Evolutionary conservation across 2,329 filamentous ascomycete species (phyloP), one percentile per base, ranked within the genome.

Genomic region (Hypoxylon sp.): DNA sequence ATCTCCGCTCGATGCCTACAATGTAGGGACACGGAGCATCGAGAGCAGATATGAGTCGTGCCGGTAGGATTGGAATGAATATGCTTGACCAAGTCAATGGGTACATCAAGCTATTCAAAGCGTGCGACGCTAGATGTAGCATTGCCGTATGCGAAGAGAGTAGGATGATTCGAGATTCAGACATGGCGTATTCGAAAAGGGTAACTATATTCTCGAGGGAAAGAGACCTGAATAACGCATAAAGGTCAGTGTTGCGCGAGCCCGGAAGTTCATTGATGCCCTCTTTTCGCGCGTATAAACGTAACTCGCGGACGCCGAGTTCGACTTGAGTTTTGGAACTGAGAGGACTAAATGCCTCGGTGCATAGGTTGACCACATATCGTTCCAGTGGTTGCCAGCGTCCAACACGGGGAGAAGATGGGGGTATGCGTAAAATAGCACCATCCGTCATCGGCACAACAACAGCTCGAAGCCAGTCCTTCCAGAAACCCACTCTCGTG

Each of bases 11-110:
- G 60, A 99, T 92, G 50, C 95, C 95, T 44, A 98, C 93, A 69
- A 99, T 97, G 73, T 98, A 99, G 0, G 95, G 95, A 71, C 95
- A 98, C 2, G 94, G 94, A 0, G 94, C 94, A 72, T 98, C 95
- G 17, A 99, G 85, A 2, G 93, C 94, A 55, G 95, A 94, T 8
- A 99, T 84, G 20, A 99, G 82, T 34, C 94, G 88, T 7, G 93
- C 92, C 5, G 94, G 94, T 7, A 99, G 84, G 32, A 98, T 85
- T 1, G 94, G 94, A 67, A 98, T 97, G 75, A 97, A 93, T 50
- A 98, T 93, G 71, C 94, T 96, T 2, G 92, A 88, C 94, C 95
- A 98, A 68, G 93, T 91, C 54, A 98, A 81, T 6, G 94, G 94
- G 75, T 97, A 99, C 19, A 99, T 81, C 37, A 98, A 81, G 76